phyloP scores from a whole-genome alignment of 805 yeast species.

The Myxozyma monticola region DNA sequence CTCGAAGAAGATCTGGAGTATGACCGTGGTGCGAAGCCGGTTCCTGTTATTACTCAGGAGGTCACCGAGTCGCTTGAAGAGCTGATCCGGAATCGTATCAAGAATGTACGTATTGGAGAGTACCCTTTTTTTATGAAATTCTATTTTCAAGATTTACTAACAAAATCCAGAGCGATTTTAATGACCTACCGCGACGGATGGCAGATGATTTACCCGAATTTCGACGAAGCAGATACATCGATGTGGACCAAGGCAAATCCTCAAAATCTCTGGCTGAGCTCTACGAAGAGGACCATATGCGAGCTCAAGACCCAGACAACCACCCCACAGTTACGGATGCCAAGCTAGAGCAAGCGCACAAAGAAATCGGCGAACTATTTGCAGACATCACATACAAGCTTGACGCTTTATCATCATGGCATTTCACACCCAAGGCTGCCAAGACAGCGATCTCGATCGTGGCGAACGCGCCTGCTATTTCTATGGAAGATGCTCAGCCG shows the following conservation, averaged over 20 bases:
- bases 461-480: conserved; percentile 75
- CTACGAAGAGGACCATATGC: conserved; percentile 77
- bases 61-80: conserved; percentile 86
- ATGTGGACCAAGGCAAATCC: conserved; percentile 81
- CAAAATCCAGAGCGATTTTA: conserved; percentile 53
- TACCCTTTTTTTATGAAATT: neutral
- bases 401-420: conserved; percentile 91
- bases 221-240: conserved; percentile 54
- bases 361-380: conserved; percentile 70
- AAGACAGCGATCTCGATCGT: conserved; percentile 77
- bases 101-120: conserved; percentile 43
- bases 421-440: conserved; percentile 87
- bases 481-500: conserved; percentile 98
- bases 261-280: conserved; percentile 84
- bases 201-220: conserved; percentile 66
- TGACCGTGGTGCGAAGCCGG: conserved; percentile 92
- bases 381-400: conserved; percentile 64
- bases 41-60: conserved; percentile 89
- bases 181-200: conserved; percentile 76
- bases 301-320: conserved; percentile 43
- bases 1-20: conserved; percentile 81
- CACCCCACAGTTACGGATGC: conserved; percentile 54
- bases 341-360: conserved; percentile 69
- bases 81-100: conserved; percentile 78
- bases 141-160: conserved; percentile 23